Evolutionary conservation across 2,329 filamentous ascomycete genomes (phyloP), one percentile per base, ranked within the genome.

Genomic region (Diplodia seriata): DNA sequence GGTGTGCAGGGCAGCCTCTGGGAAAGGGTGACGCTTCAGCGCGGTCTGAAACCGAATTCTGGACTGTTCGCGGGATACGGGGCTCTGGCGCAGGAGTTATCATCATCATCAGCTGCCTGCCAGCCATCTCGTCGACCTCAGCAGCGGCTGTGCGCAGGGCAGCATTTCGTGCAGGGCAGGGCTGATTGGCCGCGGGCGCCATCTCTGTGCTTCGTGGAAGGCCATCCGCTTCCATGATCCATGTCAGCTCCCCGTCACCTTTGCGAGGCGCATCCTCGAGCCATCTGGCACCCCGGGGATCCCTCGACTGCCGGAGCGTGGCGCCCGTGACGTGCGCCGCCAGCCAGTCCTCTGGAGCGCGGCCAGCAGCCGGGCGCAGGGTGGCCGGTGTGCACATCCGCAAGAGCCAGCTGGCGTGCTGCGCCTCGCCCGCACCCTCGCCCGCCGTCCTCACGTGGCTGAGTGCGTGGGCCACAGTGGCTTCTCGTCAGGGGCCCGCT

Each of bases 1-100:
- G n/a, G n/a, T 23, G 40, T 23, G 38, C 15, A 63, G 59, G 59
- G 59, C 59, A 47, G 47, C 59, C 59, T 63, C 59, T 33, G 47
- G 47, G 57, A 47, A 51, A 15, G 59, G 59, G 31, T 20, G 40
- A 26, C 40, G 40, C 26, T 51, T 40, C 59, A 63, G 59, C 43
- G 59, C 31, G 59, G 59, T 51, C 57, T 61, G 57, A 61, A 61
- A 61, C 57, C 47, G 33, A 63, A 51, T 51, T 51, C 59, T 63
- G 59, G 59, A 63, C 59, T 51, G 56, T 63, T 63, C 43, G 59
- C 59, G 31, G 40, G 31, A 63, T 63, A 63, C 59, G 59, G 59
- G 57, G 59, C 43, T 38, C 20, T 51, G 29, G 59, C 43, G n/a
- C 43, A 43, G 40, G 29, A 47, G 40, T 26, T 63, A 51, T 63